A percentile compares a stretch with the other conserved stretches of the same genome.
These are phyloP conservation scores for Bacidia rubella DNA, from an alignment of 495 filamentous ascomycete species.

Conservation along the genomic window DNA sequence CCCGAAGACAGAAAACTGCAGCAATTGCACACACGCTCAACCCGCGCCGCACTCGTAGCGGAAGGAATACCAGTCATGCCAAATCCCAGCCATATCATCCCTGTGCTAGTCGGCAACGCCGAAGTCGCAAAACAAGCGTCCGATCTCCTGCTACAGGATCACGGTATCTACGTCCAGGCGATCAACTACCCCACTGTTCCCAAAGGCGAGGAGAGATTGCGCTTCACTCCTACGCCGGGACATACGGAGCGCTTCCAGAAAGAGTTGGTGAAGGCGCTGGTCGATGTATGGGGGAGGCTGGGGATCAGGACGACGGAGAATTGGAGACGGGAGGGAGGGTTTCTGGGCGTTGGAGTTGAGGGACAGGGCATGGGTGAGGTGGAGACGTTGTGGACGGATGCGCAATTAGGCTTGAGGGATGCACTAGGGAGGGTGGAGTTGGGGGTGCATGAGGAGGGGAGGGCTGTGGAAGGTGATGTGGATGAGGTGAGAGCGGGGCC, in stretches of 20 bases:
- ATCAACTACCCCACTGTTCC: conserved; percentile 99
- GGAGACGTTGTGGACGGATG: conserved; percentile 72
- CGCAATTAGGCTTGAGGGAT: conserved; percentile 49
- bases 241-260: conserved; percentile 71
- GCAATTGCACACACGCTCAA: conserved; percentile 86
- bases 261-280: conserved; percentile 71
- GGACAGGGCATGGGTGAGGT: conserved; percentile 37
- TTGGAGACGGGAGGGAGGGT: conserved; percentile 83
- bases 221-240: conserved; percentile 90
- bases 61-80: conserved; percentile 94
- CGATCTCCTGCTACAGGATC: conserved; percentile 73
- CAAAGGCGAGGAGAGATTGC: conserved; percentile 84
- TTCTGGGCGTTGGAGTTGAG: conserved; percentile 77
- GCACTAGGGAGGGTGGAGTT: conserved; percentile 6
- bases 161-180: conserved; percentile 91
- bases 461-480: conserved; percentile 10
- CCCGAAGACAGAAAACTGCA: conserved; percentile 77
- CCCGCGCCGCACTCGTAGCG: conserved; percentile 64
- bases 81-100: conserved; percentile 92
- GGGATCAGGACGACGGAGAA: conserved; percentile 82
- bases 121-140: conserved; percentile 84
- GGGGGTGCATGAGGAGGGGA: conserved; percentile 9
- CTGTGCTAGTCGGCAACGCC: conserved; percentile 84
- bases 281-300: conserved; percentile 75
- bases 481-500: conserved; percentile 6